Base-by-base conservation (phyloP, 441 rosid genomes). In the Hura crepitans region DNA sequence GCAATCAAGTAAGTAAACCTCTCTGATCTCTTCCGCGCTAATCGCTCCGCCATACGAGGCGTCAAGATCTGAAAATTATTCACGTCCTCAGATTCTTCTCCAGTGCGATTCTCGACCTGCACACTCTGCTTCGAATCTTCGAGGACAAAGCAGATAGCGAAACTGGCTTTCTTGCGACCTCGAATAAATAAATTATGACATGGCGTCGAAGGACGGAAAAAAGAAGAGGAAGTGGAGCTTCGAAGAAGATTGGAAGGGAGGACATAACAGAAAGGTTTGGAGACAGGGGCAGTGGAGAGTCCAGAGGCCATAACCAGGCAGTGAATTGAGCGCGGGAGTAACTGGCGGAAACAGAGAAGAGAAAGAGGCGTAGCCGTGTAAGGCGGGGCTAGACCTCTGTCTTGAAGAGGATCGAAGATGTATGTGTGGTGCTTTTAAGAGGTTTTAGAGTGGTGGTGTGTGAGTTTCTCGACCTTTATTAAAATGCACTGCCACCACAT, bases 1-100 rank as follows among this genome's bases (percentile, higher is more conserved):
- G 97, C 99, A 23, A 95, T 78, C 13, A 95, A 78, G 65, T 90
- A 95, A 8, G 97, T 89, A 51, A 74, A 80, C 88, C 96, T 79
- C 86, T 92, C 97, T 1, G 91, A 89, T 81, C 72, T 87, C 84
- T 90, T 95, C 85, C 90, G 81, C 5, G 85, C 86, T 65, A 81
- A 42, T 61, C 87, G 82, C 87, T 92, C 97, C 18, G 85, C 83
- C 37, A 80, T 66, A 15, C 85, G 94, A 17, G 78, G 64, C 42
- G 80, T 78, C 22, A 77, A 74, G 73, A 84, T 78, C 85, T 82
- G 90, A 0, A 74, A 35, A 45, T 35, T 35, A 35, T 82, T 76
- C 15, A 1, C 54, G 33, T 56, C 79, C 61, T 51, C 78, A 0
- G 60, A 55, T 50, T 73, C 71, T 50, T 50, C 75, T 33, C 43